Percentiles rank a stretch among this genome's conserved stretches.
These are phyloP conservation scores for Endogone sp. DNA, from an alignment of 192 early-diverging fungal species.

Conservation along the genomic window DNA sequence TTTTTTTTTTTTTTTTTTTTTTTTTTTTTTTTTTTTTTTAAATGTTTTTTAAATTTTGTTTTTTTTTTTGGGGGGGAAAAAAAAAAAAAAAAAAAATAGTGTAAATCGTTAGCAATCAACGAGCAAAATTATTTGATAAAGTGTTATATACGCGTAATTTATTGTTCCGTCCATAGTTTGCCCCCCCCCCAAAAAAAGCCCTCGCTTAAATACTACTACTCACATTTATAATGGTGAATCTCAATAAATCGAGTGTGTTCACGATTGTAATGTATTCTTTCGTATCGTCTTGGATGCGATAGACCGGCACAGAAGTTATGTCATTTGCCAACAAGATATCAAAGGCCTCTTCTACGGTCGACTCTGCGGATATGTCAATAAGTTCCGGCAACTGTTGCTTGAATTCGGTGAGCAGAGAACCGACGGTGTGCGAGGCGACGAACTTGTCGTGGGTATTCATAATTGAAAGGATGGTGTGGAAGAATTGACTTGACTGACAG, in stretches of 20 bases:
- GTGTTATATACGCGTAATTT: too few species aligned
- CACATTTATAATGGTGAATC: slow-evolving; percentile 30
- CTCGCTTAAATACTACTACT: too few species aligned
- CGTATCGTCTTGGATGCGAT: slow-evolving; percentile 26
- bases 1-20: too few species aligned
- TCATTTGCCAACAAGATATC: slow-evolving; percentile 45
- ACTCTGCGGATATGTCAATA: slow-evolving; percentile 43
- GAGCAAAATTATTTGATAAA: too few species aligned
- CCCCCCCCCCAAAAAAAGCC: too few species aligned
- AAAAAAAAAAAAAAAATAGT: too few species aligned
- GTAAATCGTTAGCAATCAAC: too few species aligned
- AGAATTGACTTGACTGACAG: too few species aligned
- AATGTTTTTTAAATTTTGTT: too few species aligned
- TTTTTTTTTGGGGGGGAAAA: too few species aligned
- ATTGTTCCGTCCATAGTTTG: too few species aligned
- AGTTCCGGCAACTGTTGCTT: slow-evolving; percentile 10
- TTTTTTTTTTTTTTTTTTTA: too few species aligned
- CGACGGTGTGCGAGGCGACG: background rate
- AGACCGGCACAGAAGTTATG: slow-evolving; percentile 54
- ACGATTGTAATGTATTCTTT: slow-evolving; percentile 50
- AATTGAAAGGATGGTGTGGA: background rate
- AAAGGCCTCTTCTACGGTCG: slow-evolving; percentile 54
- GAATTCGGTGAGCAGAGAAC: background rate
- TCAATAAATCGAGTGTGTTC: slow-evolving; percentile 43
- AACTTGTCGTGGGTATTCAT: background rate